Percentiles rank a stretch among this genome's conserved stretches.
These are phyloP conservation scores for Blastocystis sp. DNA, from an alignment of 352 stramenopile genomes.

Conservation along the genomic window DNA sequence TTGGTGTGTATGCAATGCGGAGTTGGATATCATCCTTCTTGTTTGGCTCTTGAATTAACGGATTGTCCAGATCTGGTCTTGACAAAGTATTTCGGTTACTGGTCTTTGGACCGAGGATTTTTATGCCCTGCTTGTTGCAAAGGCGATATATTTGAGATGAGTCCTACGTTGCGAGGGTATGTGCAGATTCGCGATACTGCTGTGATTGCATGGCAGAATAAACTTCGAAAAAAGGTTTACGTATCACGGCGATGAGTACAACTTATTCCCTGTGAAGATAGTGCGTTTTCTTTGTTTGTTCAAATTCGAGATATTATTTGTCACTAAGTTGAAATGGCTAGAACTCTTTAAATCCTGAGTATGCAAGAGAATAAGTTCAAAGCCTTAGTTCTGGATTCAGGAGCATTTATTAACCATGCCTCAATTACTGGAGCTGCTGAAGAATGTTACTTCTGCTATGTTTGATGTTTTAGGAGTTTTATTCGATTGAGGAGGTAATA, in stretches of 20 bases:
- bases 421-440: slow-evolving; percentile 18
- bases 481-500: slow-evolving; percentile 62
- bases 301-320: neutral
- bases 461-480: slow-evolving; percentile 16
- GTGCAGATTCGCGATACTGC: slow-evolving; percentile 6
- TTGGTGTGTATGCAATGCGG: slow-evolving; percentile 5
- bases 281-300: neutral
- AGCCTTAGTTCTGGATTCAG: slow-evolving; percentile 48
- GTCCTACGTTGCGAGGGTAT: neutral
- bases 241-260: neutral
- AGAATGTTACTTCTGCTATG: neutral
- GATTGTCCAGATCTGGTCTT: neutral
- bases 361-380: slow-evolving; percentile 49
- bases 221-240: slow-evolving; percentile 1
- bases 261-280: too few species aligned
- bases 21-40: slow-evolving; percentile 32
- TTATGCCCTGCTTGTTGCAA: slow-evolving; percentile 28
- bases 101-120: slow-evolving; percentile 20
- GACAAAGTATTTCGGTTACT: slow-evolving; percentile 45
- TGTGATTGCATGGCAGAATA: slow-evolving; percentile 1
- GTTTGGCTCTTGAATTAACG: neutral
- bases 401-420: slow-evolving; percentile 31
- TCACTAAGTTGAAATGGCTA: neutral
- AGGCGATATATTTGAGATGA: slow-evolving; percentile 31
- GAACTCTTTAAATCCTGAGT: neutral